Evolutionary conservation across 495 filamentous ascomycete species (phyloP).

Genomic region (Tuber indicum): DNA sequence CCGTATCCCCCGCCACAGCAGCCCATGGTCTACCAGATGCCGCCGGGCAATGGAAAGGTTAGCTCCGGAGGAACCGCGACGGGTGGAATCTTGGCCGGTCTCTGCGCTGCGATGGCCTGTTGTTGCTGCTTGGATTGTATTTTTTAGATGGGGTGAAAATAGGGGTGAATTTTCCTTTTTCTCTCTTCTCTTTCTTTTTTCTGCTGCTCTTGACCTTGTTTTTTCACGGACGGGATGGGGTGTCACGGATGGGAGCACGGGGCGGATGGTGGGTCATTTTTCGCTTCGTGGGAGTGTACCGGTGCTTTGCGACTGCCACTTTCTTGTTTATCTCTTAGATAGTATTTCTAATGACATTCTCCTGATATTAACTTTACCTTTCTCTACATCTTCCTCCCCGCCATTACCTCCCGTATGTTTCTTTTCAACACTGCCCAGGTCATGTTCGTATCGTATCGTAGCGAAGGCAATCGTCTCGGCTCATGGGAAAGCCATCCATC

Average conservation of each 20-base stretch:
- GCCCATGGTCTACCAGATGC: constrained; percentile 7
- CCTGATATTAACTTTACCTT: too few species aligned
- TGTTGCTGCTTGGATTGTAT: constrained; percentile 47
- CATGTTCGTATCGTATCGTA: too few species aligned
- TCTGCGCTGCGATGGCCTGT: constrained; percentile 43
- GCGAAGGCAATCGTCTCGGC: too few species aligned
- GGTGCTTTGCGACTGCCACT: not conserved
- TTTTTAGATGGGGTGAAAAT: constrained; percentile 29
- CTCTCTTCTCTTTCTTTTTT: not conserved
- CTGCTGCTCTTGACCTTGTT: not conserved
- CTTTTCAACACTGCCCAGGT: too few species aligned
- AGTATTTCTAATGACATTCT: not conserved
- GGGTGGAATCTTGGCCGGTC: constrained; percentile 41
- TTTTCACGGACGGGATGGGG: not conserved
- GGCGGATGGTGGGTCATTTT: not conserved
- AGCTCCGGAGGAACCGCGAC: constrained; percentile 19
- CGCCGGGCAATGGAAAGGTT: constrained; percentile 18
- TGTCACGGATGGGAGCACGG: not conserved
- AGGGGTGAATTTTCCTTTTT: not conserved
- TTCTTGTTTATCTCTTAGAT: not conserved
- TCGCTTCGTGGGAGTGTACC: not conserved
- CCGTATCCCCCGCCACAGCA: not conserved
- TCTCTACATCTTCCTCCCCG: too few species aligned
- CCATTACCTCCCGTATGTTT: too few species aligned
- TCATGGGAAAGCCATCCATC: too few species aligned